These are phyloP conservation scores for Kingdonia uniflora DNA, from an alignment of 164 flowering plant species.

Conservation along the genomic window DNA sequence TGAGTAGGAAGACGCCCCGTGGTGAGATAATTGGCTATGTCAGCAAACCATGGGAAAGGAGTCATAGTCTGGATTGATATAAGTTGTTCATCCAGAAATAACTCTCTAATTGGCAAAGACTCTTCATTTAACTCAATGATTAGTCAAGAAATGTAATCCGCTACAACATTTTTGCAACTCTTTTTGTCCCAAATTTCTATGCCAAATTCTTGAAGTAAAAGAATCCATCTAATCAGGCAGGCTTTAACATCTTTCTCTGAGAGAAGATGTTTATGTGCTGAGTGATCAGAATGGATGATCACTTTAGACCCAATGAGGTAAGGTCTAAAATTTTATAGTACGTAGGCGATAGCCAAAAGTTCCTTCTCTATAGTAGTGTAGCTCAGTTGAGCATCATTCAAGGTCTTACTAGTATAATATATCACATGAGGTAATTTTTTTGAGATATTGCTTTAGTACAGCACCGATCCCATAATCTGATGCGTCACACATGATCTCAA, in stretches of 20 bases:
- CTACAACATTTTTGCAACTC: not conserved
- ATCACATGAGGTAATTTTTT: not conserved
- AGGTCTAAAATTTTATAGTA: not conserved
- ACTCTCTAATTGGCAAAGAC: not conserved
- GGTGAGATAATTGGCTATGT: not conserved
- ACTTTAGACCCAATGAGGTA: not conserved
- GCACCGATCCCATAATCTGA: not conserved
- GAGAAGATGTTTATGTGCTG: not conserved
- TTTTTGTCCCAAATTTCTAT: not conserved
- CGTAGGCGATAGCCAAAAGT: no score
- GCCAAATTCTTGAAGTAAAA: not conserved
- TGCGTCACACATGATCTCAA: conserved; percentile 2
- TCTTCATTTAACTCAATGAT: not conserved
- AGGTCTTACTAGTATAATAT: not conserved
- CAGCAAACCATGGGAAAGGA: not conserved
- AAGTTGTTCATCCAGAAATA: not conserved
- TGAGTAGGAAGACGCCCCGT: no score
- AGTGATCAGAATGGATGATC: no score
- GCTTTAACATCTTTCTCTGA: not conserved
- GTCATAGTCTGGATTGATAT: not conserved
- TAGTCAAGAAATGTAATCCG: not conserved
- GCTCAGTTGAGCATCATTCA: not conserved
- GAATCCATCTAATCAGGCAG: not conserved
- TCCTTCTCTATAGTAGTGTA: no score
- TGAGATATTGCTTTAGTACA: not conserved